phyloP scores from a whole-genome alignment of 2,329 filamentous ascomycete species.

The Ceratocystis colombiana region DNA sequence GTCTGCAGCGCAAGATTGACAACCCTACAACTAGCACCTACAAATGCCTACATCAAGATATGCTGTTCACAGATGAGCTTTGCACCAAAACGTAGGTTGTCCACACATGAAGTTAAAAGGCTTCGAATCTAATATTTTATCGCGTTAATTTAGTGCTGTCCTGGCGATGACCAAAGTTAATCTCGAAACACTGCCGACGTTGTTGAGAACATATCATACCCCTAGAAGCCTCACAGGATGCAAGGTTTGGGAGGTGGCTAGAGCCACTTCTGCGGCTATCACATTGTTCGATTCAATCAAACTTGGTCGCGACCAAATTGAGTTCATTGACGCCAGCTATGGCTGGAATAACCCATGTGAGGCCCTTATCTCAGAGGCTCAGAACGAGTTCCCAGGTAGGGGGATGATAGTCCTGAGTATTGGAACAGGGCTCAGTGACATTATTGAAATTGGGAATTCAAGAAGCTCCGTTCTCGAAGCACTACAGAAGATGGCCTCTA shows the following conservation, averaged over 20 bases:
- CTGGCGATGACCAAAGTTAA: background rate
- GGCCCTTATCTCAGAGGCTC: conserved; percentile 30
- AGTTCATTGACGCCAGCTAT: conserved; percentile 11
- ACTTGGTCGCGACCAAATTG: conserved; percentile 28
- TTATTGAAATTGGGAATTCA: background rate
- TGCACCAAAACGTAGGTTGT: background rate
- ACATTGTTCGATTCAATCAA: conserved; percentile 31
- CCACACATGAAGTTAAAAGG: background rate
- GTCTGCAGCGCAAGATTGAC: rapidly evolving
- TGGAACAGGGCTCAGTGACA: conserved; percentile 26
- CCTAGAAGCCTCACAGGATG: conserved; percentile 25
- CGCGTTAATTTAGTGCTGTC: background rate
- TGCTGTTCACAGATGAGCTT: background rate
- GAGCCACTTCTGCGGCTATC: conserved; percentile 30
- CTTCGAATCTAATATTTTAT: background rate
- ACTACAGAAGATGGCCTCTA: background rate
- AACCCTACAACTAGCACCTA: background rate
- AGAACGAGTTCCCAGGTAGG: too few relatives aligned
- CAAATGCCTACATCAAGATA: rapidly evolving
- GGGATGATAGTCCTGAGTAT: conserved; percentile 27
- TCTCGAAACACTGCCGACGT: conserved; percentile 24
- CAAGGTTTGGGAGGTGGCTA: conserved; percentile 31
- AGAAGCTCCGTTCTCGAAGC: background rate
- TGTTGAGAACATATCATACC: rapidly evolving
- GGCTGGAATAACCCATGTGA: conserved; percentile 25